These are phyloP conservation scores for Coriolopsis trogii DNA, from an alignment of 1,284 basidiomycete species.

Conservation along the genomic window DNA sequence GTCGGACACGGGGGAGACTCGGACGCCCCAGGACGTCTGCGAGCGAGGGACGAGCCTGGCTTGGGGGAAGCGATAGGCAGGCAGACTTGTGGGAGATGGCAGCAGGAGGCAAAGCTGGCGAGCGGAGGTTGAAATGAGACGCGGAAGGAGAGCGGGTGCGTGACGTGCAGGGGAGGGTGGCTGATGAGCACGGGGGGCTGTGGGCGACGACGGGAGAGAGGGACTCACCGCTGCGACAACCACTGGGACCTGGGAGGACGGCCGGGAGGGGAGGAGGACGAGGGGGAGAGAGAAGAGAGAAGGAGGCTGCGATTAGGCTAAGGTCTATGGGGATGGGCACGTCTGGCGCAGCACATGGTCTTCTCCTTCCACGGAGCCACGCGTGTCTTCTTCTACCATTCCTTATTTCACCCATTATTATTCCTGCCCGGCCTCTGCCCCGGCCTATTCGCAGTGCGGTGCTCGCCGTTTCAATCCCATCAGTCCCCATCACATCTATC, in stretches of 20 bases:
- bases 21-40: constrained; percentile 31
- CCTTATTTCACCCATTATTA: constrained; percentile 20
- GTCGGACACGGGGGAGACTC: constrained; percentile 22
- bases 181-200: constrained; percentile 10
- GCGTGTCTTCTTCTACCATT: constrained; percentile 23
- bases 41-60: constrained; percentile 27
- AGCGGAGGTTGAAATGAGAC: constrained; percentile 27
- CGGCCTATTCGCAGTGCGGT: constrained; percentile 21
- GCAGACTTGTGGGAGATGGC: constrained; percentile 33
- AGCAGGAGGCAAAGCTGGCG: constrained; percentile 34
- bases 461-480: constrained; percentile 23
- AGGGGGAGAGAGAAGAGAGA: constrained; percentile 25
- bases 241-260: constrained; percentile 15
- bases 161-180: constrained; percentile 17
- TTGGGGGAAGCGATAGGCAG: constrained; percentile 29
- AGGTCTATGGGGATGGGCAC: constrained; percentile 20
- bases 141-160: constrained; percentile 22
- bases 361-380: constrained; percentile 28
- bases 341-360: constrained; percentile 30
- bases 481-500: constrained; percentile 26
- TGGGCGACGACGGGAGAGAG: not conserved
- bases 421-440: constrained; percentile 13
- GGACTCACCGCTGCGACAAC: constrained; percentile 24
- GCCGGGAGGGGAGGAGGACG: constrained; percentile 7
- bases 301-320: constrained; percentile 24